Evolutionary conservation across 2,329 filamentous ascomycete species (phyloP), one percentile per base, ranked within the genome.

Genomic region (Curvularia spicifera): DNA sequence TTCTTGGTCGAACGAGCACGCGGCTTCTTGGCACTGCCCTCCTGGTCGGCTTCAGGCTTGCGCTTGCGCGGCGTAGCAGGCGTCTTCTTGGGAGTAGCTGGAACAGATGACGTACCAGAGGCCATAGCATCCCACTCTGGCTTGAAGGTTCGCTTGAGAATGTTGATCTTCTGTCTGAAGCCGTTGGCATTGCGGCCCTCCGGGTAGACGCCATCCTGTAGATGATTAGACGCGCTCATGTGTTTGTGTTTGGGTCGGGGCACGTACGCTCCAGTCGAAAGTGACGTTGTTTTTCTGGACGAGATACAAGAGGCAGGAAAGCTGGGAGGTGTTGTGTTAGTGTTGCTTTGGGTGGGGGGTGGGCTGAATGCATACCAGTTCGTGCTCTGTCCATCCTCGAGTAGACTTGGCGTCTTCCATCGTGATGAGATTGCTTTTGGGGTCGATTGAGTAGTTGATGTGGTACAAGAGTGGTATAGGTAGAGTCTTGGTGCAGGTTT

Each of bases 151-250:
- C 13, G 48, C 51, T 64, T 66, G 37, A 71, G 48, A 4, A 22
- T 48, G 33, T 60, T 42, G 55, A 71, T 64, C 52, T 66, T 66
- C 52, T 71, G 57, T 3, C 15, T n/a, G 46, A 60, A 71, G 12
- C 69, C 70, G 7, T 58, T 67, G 24, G 44, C 45, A 35, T 61
- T 63, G 47, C 71, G 70, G 5, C 65, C 66, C 15, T 46, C 44
- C 0, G 70, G 71, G 13, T 57, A 57, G 5, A 60, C 61, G 3
- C 61, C 63, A 0, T 56, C 60, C 70, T 73, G 40, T 20, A n/a
- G 13, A n/a, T 5, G 28, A 50, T 28, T 33, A 52, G 53, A 13
- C 20, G n/a, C 12, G 22, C 4, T 12, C 49, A 22, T 46, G 12
- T 29, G n/a, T 43, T 18, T 20, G n/a, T 33, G 3, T 7, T 13